Percentiles rank a stretch among this genome's conserved stretches.
Conservation (phyloP, 257 asterid genomes). For the Solanum piurae region DNA sequence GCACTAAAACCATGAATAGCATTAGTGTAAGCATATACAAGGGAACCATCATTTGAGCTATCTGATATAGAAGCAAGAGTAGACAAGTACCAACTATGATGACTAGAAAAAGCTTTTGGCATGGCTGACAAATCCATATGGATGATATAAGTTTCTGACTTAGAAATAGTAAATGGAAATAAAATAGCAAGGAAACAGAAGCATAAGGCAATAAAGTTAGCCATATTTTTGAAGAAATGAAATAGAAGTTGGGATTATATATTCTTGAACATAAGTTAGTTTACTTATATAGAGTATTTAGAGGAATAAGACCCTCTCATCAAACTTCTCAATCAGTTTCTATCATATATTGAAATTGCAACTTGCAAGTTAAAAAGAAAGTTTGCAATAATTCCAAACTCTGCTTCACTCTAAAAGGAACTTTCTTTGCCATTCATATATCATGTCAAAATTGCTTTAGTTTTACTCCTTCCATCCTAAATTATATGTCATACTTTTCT, state of each 20-base stretch:
- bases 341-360: neutral
- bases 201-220: slow-evolving; percentile 7
- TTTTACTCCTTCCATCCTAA: neutral
- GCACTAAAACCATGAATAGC: slow-evolving; percentile 66
- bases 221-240: slow-evolving; percentile 26
- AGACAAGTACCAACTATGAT: slow-evolving; percentile 47
- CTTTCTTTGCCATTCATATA: neutral
- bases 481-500: neutral
- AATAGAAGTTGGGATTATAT: slow-evolving; percentile 1
- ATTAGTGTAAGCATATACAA: slow-evolving; percentile 44
- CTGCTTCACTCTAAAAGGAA: neutral
- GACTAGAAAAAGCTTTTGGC: slow-evolving; percentile 62
- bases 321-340: slow-evolving; percentile 21
- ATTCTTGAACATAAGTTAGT: neutral
- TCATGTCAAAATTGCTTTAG: neutral
- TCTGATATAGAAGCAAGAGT: slow-evolving; percentile 36
- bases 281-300: slow-evolving; percentile 16
- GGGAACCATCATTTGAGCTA: neutral
- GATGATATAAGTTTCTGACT: slow-evolving; percentile 43
- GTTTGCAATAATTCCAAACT: neutral
- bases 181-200: slow-evolving; percentile 10
- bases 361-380: neutral
- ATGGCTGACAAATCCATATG: slow-evolving; percentile 60
- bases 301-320: slow-evolving; percentile 21
- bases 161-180: slow-evolving; percentile 10